Conservation (phyloP, 2,329 filamentous ascomycete genomes). For the Aspergillus quadricinctus region DNA sequence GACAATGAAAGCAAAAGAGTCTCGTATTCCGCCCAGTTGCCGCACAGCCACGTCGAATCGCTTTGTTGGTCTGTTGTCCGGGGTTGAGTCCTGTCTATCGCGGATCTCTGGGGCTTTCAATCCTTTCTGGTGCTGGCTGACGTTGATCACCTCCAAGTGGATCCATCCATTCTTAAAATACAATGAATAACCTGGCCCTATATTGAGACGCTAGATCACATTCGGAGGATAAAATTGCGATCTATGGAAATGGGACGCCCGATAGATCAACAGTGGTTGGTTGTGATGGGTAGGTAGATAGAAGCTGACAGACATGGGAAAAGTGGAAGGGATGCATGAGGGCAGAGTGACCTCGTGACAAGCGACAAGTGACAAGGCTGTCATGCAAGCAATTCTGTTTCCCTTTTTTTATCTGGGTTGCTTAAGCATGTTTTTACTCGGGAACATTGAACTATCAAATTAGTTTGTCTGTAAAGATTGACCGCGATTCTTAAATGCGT, state of each 20-base stretch:
- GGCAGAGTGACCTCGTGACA: not conserved
- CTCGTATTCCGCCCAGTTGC: slow-evolving; percentile 1
- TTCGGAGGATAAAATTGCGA: not conserved
- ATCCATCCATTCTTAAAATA: not conserved
- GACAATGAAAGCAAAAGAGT: slow-evolving; percentile 3
- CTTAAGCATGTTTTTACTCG: not conserved
- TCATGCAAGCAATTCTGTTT: not conserved
- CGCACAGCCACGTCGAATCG: not conserved
- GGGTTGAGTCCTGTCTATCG: not conserved
- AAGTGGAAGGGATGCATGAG: too few relatives aligned
- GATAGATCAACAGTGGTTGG: not conserved
- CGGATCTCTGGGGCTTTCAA: not conserved
- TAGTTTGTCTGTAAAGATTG: too few relatives aligned
- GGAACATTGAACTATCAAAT: not conserved
- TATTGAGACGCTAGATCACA: not conserved
- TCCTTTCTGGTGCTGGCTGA: not conserved
- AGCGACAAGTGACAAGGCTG: not conserved
- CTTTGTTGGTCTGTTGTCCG: not conserved
- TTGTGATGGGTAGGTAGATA: not conserved
- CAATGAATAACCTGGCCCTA: not conserved
- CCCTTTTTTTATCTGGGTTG: too few relatives aligned
- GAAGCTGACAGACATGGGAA: not conserved
- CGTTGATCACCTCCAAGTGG: not conserved
- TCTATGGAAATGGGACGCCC: not conserved
- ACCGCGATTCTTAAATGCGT: not conserved